Evolutionary conservation across 192 early-diverging fungal species (phyloP), one percentile per base, ranked within the genome.

Genomic region (Entomortierella lignicola): DNA sequence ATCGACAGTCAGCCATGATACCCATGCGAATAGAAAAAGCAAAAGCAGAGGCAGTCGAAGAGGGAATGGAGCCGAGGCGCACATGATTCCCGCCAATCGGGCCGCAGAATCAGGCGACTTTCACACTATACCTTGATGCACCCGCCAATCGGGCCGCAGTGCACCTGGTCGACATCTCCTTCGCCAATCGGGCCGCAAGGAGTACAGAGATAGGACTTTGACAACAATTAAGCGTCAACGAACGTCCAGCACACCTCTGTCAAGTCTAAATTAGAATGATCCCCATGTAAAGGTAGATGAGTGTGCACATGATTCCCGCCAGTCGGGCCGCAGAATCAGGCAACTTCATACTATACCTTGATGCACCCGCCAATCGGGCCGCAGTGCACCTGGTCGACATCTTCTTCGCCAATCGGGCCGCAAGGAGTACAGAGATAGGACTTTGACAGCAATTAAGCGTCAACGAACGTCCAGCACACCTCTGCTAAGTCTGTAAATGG

Each of bases 351-450:
- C 44, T 47, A 20, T 15, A 47, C 44, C 44, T 47, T 47, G 44
- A 47, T 47, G 44, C 44, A 47, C 44, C 44, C 44, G 44, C 44
- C 44, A 15, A n/a, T 47, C 17, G 44, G 44, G 44, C 44, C 3
- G 52, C 63, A 41, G 63, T 42, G 26, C 63, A 65, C 39, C 63
- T 65, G 52, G 63, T 65, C 27, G 50, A 55, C 63, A 65, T 65
- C 63, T 65, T 52, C 63, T 55, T 26, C 53, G 52, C 63, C 52
- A 42, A n/a, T 43, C 18, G 63, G 63, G 63, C 64, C 54, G 64
- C 64, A 66, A 66, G 54, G 64, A 57, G 64, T 55, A 65, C 63
- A 57, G 64, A 66, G 64, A 56, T 66, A 29, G 54, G 54, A 56
- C 64, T 41, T 30, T 65, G 52, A 65, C 63, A 44, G 10, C 63